Evolutionary conservation across 163 green algal species (phyloP).

Genomic region (Smithsoniella earleae): DNA sequence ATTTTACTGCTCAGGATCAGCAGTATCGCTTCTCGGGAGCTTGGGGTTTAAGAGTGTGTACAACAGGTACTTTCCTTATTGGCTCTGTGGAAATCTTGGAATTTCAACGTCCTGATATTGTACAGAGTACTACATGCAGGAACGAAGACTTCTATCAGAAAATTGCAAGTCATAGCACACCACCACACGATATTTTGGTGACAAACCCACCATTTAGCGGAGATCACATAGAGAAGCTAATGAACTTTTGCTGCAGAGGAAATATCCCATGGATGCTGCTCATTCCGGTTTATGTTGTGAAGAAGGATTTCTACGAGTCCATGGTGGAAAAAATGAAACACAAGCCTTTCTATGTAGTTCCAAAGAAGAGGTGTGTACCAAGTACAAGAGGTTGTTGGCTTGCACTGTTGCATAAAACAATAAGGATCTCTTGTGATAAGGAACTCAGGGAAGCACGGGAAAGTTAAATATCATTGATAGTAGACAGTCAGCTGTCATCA

Average conservation of each 20-base stretch:
- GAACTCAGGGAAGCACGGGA: too few species aligned
- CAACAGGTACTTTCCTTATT: too few species aligned
- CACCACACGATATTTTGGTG: slow-evolving; percentile 1
- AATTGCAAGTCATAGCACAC: background rate
- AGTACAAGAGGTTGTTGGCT: too few species aligned
- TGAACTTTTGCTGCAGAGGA: background rate
- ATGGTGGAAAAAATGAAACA: background rate
- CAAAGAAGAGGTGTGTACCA: slow-evolving; percentile 18
- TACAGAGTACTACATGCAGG: too few species aligned
- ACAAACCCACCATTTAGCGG: slow-evolving; percentile 25
- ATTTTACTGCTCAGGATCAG: slow-evolving; percentile 11
- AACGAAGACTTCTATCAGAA: slow-evolving; percentile 32
- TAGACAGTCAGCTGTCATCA: too few species aligned
- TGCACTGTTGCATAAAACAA: too few species aligned
- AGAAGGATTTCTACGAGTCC: background rate
- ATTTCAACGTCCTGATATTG: too few species aligned
- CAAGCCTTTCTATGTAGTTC: slow-evolving; percentile 7
- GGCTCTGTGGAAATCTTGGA: too few species aligned
- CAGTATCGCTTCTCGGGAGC: background rate
- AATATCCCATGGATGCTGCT: slow-evolving; percentile 5
- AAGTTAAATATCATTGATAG: too few species aligned
- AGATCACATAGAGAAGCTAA: slow-evolving; percentile 29
- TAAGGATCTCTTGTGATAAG: too few species aligned
- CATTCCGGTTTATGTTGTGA: slow-evolving; percentile 5
- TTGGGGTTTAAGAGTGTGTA: slow-evolving; percentile 9